Conservation (phyloP, 495 filamentous ascomycete species). For the Platismatia glauca region DNA sequence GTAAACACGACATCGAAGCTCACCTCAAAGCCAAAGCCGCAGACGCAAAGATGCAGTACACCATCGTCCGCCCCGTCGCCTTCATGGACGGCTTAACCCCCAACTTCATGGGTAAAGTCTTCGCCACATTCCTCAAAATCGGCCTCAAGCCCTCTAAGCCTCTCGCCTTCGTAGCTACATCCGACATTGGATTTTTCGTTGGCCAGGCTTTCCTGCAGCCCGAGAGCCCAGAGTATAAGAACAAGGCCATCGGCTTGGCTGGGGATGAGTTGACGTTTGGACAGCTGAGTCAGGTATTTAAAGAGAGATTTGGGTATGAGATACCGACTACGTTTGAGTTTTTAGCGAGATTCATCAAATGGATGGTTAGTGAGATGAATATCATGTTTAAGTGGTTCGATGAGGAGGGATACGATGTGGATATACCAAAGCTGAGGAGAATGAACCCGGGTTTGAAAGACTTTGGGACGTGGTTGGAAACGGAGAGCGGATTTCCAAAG, state of each 20-base stretch:
- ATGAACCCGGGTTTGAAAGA: constrained; percentile 46
- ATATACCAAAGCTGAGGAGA: constrained; percentile 45
- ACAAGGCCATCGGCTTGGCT: constrained; percentile 43
- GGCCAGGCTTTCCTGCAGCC: constrained; percentile 50
- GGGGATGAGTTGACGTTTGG: constrained; percentile 51
- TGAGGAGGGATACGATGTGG: constrained; percentile 49
- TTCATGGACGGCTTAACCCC: constrained; percentile 56
- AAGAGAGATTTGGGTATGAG: constrained; percentile 37
- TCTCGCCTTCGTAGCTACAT: constrained; percentile 48
- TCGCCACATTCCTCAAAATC: constrained; percentile 43
- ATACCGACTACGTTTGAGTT: constrained; percentile 44
- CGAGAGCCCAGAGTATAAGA: constrained; percentile 32
- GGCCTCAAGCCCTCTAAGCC: constrained; percentile 38
- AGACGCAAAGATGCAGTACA: constrained; percentile 28
- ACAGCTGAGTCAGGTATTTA: constrained; percentile 42
- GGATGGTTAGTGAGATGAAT: constrained; percentile 43
- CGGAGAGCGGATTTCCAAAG: constrained; percentile 40
- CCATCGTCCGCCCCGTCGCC: constrained; percentile 44
- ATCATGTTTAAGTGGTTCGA: constrained; percentile 59
- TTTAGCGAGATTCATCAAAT: constrained; percentile 34
- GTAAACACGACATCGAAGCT: constrained; percentile 56
- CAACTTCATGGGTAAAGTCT: constrained; percentile 50
- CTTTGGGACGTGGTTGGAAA: constrained; percentile 53
- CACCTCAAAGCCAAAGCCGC: constrained; percentile 40
- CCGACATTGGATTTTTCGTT: constrained; percentile 58